Base-by-base conservation (phyloP, 495 filamentous ascomycete genomes). In the Gamarada debralockiae region DNA sequence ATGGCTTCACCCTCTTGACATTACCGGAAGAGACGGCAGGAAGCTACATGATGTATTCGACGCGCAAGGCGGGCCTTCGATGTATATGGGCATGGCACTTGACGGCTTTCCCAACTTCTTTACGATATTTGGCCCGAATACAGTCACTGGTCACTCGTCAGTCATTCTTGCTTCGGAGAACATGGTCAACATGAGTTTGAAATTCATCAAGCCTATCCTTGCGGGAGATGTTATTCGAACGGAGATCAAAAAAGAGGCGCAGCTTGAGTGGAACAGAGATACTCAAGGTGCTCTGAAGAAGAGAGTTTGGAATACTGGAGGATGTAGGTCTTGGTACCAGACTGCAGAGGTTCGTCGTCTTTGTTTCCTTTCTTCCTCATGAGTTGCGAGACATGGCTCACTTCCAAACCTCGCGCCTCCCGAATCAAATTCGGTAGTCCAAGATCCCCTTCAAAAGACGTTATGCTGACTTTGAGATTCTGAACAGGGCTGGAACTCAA, bases 71-170 rank as follows among this genome's bases (percentile, higher is more conserved):
- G 79, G 57, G 1, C 64, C 83, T 0, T 80, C 82, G 52, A 79
- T 82, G 4, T 87, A 87, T 61, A 74, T 78, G 48, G 82, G 81
- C 3, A 78, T 77, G 38, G 80, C 82, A 3, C 71, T 87, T 66
- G 79, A 84, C 50, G 73, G 75, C 0, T 87, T 84, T 61, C 84
- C 84, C 0, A 87, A 87, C 50, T 80, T 86, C 64, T 87, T 87
- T 66, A 74, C 84, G 34, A 63, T 87, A 5, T 80, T 82, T 57
- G 84, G 84, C 0, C 84, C 84, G 0, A 86, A 87, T 53, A 84
- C 80, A 0, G 75, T 68, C 0, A 86, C 80, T 1, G 84, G 84
- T 0, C 84, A 87, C 64, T 74, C 70, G 1, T 81, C 75, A 29
- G 81, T 85, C 0, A 76, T 85, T 8, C 70, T 85, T 18, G 74